Conservation (phyloP, 805 yeast genomes). For the Saturnispora saitoi region DNA sequence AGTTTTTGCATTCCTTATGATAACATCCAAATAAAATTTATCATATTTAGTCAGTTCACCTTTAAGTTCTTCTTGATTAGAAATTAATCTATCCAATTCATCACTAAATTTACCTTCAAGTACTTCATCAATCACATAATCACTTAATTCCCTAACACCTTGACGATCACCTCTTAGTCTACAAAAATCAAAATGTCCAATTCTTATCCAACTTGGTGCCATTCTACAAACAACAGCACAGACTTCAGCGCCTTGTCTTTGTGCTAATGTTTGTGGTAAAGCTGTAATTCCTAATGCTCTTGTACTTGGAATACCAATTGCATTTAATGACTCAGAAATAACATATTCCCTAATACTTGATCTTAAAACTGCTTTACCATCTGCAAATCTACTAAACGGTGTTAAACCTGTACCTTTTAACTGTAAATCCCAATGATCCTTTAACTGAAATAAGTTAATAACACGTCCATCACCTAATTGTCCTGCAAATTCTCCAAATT, state of each 20-base stretch:
- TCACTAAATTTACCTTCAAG: conserved; percentile 26
- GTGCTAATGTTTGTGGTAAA: conserved; percentile 71
- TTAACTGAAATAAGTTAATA: conserved; percentile 64
- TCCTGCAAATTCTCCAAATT: conserved; percentile 94
- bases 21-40: conserved; percentile 60
- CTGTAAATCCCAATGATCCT: conserved; percentile 53
- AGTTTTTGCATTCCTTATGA: conserved; percentile 63
- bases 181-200: conserved; percentile 83
- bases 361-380: conserved; percentile 87
- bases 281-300: conserved; percentile 68
- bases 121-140: conserved; percentile 63
- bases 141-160: conserved; percentile 55
- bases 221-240: conserved; percentile 82
- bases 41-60: conserved; percentile 50
- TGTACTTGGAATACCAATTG: conserved; percentile 80
- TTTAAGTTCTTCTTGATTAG: neutral
- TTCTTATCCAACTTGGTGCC: conserved; percentile 79
- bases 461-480: conserved; percentile 96
- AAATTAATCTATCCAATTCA: conserved; percentile 19
- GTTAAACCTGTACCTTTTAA: conserved; percentile 89
- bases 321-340: conserved; percentile 71
- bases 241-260: conserved; percentile 59
- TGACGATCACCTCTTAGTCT: conserved; percentile 61
- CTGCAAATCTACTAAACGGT: conserved; percentile 91
- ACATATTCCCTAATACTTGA: conserved; percentile 85